Conservation (phyloP, 768 basidiomycete genomes). For the Trametes villosa region DNA sequence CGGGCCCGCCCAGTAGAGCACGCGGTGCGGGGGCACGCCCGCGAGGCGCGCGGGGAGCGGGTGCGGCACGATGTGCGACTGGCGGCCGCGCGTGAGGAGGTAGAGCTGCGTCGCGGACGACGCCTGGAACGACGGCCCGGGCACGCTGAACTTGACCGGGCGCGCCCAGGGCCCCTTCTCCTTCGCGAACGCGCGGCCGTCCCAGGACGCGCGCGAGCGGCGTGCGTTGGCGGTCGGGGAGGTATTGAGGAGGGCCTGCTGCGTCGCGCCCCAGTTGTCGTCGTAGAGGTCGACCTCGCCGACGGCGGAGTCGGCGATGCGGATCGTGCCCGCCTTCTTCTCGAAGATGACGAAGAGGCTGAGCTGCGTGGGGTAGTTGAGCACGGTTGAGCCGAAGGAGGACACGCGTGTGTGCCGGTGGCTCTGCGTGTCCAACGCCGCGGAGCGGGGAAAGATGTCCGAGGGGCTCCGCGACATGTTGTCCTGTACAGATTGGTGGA, state of each 20-base stretch:
- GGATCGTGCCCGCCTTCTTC: conserved; percentile 86
- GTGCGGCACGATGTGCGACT: conserved; percentile 67
- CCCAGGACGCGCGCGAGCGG: conserved; percentile 49
- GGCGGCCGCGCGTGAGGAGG: conserved; percentile 69
- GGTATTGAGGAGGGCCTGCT: conserved; percentile 28
- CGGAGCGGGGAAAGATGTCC: conserved; percentile 40
- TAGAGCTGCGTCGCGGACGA: conserved; percentile 49
- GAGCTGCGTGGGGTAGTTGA: conserved; percentile 69
- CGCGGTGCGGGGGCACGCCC: conserved; percentile 53
- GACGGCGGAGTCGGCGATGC: conserved; percentile 78
- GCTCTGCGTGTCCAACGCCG: conserved; percentile 21
- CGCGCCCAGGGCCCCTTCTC: conserved; percentile 53
- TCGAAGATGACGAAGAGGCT: conserved; percentile 85
- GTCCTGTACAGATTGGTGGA: conserved; percentile 68
- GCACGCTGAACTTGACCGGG: conserved; percentile 49
- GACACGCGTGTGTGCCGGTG: conserved; percentile 23
- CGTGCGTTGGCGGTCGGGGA: conserved; percentile 31
- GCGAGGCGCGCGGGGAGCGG: conserved; percentile 64
- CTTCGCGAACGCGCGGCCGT: conserved; percentile 44
- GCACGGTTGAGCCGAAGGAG: conserved; percentile 21
- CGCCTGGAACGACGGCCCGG: conserved; percentile 31
- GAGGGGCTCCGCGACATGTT: conserved; percentile 45
- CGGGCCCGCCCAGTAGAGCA: conserved; percentile 59
- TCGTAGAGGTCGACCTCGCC: conserved; percentile 74
- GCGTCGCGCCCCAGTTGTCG: conserved; percentile 32